A percentile compares a stretch with the other conserved stretches of the same genome.
Evolutionary conservation across 1,284 basidiomycete genomes (phyloP).

Genomic region (Malassezia sp.): DNA sequence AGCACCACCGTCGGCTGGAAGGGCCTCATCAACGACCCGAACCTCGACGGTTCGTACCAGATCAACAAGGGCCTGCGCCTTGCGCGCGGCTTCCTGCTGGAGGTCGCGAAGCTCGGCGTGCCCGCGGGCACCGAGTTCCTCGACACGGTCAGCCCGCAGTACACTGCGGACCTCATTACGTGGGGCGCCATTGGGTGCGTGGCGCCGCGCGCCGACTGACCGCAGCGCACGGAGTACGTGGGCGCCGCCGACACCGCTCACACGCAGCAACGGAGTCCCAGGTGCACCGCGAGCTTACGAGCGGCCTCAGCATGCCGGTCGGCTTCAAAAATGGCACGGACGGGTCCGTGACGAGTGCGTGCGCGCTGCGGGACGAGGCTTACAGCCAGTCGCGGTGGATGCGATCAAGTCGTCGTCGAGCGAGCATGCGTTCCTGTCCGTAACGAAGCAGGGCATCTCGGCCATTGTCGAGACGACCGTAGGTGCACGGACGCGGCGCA

Average conservation of each 20-base stretch:
- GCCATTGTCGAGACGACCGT: constrained; percentile 45
- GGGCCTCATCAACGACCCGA: constrained; percentile 86
- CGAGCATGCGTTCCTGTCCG: constrained; percentile 94
- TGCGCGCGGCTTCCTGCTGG: constrained; percentile 71
- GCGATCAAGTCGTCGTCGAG: constrained; percentile 86
- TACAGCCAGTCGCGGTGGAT: constrained; percentile 83
- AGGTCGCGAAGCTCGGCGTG: constrained; percentile 49
- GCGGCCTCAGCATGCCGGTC: constrained; percentile 78
- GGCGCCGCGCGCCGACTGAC: too few species aligned
- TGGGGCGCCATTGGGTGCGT: constrained; percentile 99
- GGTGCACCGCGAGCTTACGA: constrained; percentile 73
- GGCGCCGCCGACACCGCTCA: too few species aligned
- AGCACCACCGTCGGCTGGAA: constrained; percentile 98
- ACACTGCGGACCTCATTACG: constrained; percentile 84
- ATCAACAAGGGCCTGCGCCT: constrained; percentile 94
- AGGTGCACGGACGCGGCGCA: too few species aligned
- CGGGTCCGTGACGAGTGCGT: constrained; percentile 31
- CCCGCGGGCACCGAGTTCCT: constrained; percentile 48
- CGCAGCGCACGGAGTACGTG: too few species aligned
- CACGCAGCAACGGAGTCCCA: constrained; percentile 70
- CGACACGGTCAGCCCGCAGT: constrained; percentile 79
- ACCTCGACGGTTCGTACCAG: constrained; percentile 68
- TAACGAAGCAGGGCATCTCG: constrained; percentile 69
- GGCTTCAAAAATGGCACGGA: constrained; percentile 57
- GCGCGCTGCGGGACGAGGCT: too few species aligned